These are phyloP conservation scores for Xylariaceae sp. DNA, from an alignment of 2,329 filamentous ascomycete genomes.

Conservation along the genomic window DNA sequence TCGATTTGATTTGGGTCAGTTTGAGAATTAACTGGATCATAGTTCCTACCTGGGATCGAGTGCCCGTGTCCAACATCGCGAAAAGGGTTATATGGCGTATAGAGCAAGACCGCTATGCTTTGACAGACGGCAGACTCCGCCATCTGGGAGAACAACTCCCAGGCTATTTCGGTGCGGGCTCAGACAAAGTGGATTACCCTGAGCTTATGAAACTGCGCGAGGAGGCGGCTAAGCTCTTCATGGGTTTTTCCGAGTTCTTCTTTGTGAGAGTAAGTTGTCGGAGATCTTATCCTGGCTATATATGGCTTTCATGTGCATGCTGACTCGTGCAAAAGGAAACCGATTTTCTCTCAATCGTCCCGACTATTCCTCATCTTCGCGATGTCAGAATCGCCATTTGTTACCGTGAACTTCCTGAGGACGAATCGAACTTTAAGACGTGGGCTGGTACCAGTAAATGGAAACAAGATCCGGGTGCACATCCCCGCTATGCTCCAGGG, in stretches of 20 bases:
- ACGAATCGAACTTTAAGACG: conserved; percentile 40
- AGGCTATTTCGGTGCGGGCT: conserved; percentile 46
- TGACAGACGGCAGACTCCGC: conserved; percentile 46
- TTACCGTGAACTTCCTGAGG: conserved; percentile 55
- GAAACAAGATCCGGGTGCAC: conserved; percentile 52
- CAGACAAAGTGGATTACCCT: conserved; percentile 39
- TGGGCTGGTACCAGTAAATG: conserved; percentile 48
- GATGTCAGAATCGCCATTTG: conserved; percentile 51
- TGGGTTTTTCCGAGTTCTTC: conserved; percentile 54
- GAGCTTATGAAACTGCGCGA: conserved; percentile 43
- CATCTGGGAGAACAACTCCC: conserved; percentile 50
- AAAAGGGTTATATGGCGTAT: conserved; percentile 57
- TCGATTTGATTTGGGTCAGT: not conserved
- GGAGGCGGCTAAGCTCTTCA: conserved; percentile 50
- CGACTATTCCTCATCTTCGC: conserved; percentile 54
- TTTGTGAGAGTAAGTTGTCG: conserved; percentile 54
- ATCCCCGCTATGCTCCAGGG: conserved; percentile 42
- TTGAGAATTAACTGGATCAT: conserved; percentile 6
- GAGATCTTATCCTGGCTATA: too few species aligned
- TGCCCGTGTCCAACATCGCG: conserved; percentile 48
- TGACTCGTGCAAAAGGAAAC: conserved; percentile 43
- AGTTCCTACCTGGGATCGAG: conserved; percentile 57
- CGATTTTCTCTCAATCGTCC: conserved; percentile 55
- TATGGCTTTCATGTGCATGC: not conserved
- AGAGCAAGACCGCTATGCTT: conserved; percentile 51